Base-by-base conservation (phyloP, 2,329 filamentous ascomycete genomes). In the Gaeumannomyces sp. region DNA sequence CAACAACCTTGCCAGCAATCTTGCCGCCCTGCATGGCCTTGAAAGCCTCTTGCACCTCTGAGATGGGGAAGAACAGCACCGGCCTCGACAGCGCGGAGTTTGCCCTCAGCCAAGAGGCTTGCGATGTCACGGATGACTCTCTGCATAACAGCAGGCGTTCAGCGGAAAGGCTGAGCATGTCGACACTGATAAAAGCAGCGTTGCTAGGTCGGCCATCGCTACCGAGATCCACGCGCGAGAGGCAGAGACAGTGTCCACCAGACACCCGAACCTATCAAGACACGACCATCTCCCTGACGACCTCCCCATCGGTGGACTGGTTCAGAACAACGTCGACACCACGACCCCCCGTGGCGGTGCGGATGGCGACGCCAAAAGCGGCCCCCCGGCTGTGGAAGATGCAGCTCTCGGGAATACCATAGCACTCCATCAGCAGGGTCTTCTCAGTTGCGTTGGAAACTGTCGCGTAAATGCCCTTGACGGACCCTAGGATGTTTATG, bases 1-100 rank as follows among this genome's bases (percentile, higher is more conserved):
- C 76, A 14, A 80, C 76, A 1, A 79, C 64, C 69, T 80, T 82
- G 7, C 78, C 79, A n/a, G 76, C 71, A 1, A 74, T 72, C 6
- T 74, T 72, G n/a, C 72, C 72, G 31, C 70, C 69, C 67, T 78
- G 74, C 14, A 77, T 68, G 25, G 72, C 72, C 45, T 76, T 77
- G 50, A 80, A 71, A 0, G 75, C 75, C 6, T 70, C 67, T 63
- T 77, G 76, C 11, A 78, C 71, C 22, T 78, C 75, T 1, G 77
- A 77, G 25, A 79, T 75, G 1, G 73, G 67, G 66, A 78, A 74
- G 5, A n/a, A 68, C 58, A 0, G 73, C 75, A 50, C 78, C 69
- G 19, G 76, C 76, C 1, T 72, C 72, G 8, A 76, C 73, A 13
- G 78, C 73, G 2, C 71, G 71, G 27, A 81, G 71, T 56, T 72